Conservation (phyloP, 169 alveolate genomes). For the Cryptosporidium baileyi region DNA sequence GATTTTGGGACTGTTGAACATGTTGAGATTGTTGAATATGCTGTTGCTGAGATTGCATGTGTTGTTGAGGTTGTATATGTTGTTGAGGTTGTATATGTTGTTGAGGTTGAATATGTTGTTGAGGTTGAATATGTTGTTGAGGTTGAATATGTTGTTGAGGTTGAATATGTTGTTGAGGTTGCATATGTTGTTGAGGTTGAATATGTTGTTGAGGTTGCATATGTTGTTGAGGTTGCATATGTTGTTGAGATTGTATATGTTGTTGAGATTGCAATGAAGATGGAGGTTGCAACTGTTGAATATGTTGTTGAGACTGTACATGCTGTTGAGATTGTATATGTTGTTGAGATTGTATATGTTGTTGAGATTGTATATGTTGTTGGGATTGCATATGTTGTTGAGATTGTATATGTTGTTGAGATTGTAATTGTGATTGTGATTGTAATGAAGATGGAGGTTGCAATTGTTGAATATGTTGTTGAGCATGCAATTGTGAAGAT, state of each 20-base stretch:
- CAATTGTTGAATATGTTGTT: not conserved
- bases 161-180: slow-evolving; percentile 12
- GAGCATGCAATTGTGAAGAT: not conserved
- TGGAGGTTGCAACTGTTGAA: not conserved
- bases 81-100: too few species aligned
- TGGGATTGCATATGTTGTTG: not conserved
- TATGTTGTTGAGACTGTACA: not conserved
- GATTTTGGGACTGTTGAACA: too few species aligned
- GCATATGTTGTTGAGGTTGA: slow-evolving; percentile 12
- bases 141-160: too few species aligned
- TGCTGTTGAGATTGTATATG: not conserved
- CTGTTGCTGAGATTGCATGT: too few species aligned
- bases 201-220: slow-evolving; percentile 1
- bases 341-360: not conserved
- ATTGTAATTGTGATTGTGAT: not conserved
- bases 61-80: too few species aligned
- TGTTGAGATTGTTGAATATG: too few species aligned
- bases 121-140: too few species aligned
- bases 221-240: not conserved
- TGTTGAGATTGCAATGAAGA: not conserved
- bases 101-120: too few species aligned
- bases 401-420: not conserved
- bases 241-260: slow-evolving; percentile 13
- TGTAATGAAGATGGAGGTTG: too few species aligned
- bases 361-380: not conserved